Evolutionary conservation across 139 green algal genomes (phyloP), one percentile per base, ranked within the genome.

Genomic region (Chlamydomonas sp.): DNA sequence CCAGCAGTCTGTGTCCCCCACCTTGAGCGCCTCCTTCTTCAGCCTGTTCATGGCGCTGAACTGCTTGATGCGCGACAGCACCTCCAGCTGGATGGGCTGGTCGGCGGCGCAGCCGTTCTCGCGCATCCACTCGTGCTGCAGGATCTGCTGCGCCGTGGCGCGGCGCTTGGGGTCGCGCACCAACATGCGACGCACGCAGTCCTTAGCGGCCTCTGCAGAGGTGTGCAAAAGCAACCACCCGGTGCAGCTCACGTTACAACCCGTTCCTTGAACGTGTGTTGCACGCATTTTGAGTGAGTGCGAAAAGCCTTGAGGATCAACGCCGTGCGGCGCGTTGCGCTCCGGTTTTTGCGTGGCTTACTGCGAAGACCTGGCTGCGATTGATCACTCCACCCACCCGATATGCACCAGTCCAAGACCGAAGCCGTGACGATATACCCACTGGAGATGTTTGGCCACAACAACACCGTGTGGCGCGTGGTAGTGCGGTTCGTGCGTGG

Each of bases 11-110:
- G 31, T 49, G 31, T 69, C 64, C 7, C 69, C 90, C 18, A 98
- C 94, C 91, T 98, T 96, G 84, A 99, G 91, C 1, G 98, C 98
- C 92, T 98, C 93, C 89, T 98, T 98, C 94, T 99, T 99, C 64
- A 99, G 93, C 85, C 97, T 97, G 95, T 99, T 99, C 94, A 98
- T 97, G 79, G 75, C 92, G n/a, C 95, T 94, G 94, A 99, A 99
- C 60, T 96, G 93, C 86, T 95, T 94, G 83, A 99, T 95, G 79
- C 97, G 95, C 49, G 90, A 93, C 18, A 99, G 79, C 74, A 99
- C 96, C 91, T 95, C 93, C 63, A 93, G 85, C 86, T 95, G 90
- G 49, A 94, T 88, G 0, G 86, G 80, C 4, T 90, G 83, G 80
- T 97, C 95, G 4, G 92, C 90, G 15, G 96, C 97, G 18, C 93